Evolutionary conservation across 345 rosid species (phyloP).

Genomic region (Murraya koenigii): DNA sequence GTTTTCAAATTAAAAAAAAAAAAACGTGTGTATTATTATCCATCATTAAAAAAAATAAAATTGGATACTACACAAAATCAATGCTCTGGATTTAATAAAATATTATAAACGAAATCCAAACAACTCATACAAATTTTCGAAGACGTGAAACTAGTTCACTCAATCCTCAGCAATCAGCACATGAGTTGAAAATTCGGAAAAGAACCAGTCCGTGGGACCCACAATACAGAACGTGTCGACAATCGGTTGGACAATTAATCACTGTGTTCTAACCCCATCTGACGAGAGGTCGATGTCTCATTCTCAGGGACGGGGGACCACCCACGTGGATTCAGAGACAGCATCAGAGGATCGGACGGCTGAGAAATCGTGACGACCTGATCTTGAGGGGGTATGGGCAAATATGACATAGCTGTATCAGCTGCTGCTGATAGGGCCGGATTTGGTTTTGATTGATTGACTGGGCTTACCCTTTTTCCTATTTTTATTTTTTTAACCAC

Average conservation of each 20-base stretch:
- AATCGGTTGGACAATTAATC: neutral
- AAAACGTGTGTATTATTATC: too few species aligned
- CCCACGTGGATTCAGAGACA: constrained; percentile 23
- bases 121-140: too few species aligned
- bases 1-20: too few species aligned
- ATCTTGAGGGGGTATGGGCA: constrained; percentile 12
- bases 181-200: neutral
- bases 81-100: too few species aligned
- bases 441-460: neutral
- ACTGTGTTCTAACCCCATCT: too few species aligned
- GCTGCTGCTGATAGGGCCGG: neutral
- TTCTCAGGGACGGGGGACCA: neutral
- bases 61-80: too few species aligned
- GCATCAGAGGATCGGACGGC: constrained; percentile 20
- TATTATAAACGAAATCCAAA: too few species aligned
- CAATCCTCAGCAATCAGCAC: neutral
- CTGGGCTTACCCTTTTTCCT: neutral
- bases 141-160: too few species aligned
- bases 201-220: neutral
- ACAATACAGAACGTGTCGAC: neutral
- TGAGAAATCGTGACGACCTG: neutral
- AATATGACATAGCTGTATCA: neutral
- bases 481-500: neutral
- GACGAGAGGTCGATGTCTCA: constrained; percentile 11
- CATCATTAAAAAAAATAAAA: too few species aligned